Evolutionary conservation across 257 asterid genomes (phyloP), one percentile per base, ranked within the genome.

Genomic region (Lantana camara): DNA sequence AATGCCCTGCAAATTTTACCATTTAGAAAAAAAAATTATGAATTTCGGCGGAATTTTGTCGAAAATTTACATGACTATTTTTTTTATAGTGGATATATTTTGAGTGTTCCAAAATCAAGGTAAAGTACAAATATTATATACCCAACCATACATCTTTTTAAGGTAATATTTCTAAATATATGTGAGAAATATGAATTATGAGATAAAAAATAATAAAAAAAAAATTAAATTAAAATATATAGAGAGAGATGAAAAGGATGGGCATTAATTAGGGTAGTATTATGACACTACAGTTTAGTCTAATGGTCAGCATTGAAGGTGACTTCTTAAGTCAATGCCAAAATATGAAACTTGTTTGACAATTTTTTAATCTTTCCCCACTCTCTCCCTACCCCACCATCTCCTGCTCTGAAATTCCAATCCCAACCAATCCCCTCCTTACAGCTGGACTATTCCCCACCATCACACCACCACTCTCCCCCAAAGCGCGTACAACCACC

Each of bases 251-350:
- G 4, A 23, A 22, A 24, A 23, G 35, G 41, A n/a, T n/a, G 10
- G 11, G 58, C 59, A 20, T 32, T 68, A 58, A 61, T 57, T 21
- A 57, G 19, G 41, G 29, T 15, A 24, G 15, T 9, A 38, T 24
- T 9, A 55, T 55, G 30, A 38, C 19, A 22, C 1, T 37, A 5
- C 53, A 32, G 29, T 11, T 44, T 41, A 37, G 64, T 51, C 17
- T 27, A 7, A 45, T 59, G 64, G 71, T 55, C 56, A 77, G 73
- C 77, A 41, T 35, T 53, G 64, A 44, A 57, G 57, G 66, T 71
- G 75, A 15, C 72, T 69, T 48, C 34, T 40, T 19, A 67, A 82
- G 93, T 85, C 88, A 84, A 87, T 66, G 86, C 51, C 75, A 64
- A 54, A 71, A 61, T 71, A 63, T 74, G 74, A 78, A 75, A 70